A percentile compares a stretch with the other conserved stretches of the same genome.
phyloP scores from a whole-genome alignment of 2,329 filamentous ascomycete species.

The Penicillium sp. region DNA sequence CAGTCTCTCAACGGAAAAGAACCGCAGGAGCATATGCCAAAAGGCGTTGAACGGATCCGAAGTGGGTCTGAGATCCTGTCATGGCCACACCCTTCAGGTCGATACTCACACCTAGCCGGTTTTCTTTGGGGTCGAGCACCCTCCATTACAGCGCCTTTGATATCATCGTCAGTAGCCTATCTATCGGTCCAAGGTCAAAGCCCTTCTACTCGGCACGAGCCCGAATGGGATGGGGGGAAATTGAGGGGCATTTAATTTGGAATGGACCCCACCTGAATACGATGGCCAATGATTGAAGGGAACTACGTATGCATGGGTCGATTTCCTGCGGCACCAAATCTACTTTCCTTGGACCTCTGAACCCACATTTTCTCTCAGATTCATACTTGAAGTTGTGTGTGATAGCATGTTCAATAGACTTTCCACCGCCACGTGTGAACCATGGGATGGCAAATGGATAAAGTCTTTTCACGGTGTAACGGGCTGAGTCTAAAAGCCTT shows the following conservation, averaged over 20 bases:
- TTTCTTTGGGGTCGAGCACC: not conserved
- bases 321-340: no score
- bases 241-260: not conserved
- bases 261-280: not conserved
- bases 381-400: not conserved
- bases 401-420: not conserved
- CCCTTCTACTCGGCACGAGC: not conserved
- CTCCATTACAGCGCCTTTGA: not conserved
- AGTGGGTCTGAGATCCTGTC: not conserved
- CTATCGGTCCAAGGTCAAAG: not conserved
- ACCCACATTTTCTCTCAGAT: not conserved
- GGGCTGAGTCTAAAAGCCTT: no score
- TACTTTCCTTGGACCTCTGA: not conserved
- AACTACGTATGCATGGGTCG: not conserved
- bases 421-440: slow-evolving; percentile 13
- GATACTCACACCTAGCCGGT: not conserved
- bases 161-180: not conserved
- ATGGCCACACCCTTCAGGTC: not conserved
- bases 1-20: not conserved
- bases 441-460: slow-evolving; percentile 3
- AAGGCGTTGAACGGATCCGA: not conserved
- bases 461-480: not conserved
- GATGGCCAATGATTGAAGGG: not conserved
- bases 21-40: not conserved
- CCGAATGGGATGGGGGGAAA: not conserved